Evolutionary conservation across 2,329 filamentous ascomycete species (phyloP).

Genomic region (Talaromyces sp.): DNA sequence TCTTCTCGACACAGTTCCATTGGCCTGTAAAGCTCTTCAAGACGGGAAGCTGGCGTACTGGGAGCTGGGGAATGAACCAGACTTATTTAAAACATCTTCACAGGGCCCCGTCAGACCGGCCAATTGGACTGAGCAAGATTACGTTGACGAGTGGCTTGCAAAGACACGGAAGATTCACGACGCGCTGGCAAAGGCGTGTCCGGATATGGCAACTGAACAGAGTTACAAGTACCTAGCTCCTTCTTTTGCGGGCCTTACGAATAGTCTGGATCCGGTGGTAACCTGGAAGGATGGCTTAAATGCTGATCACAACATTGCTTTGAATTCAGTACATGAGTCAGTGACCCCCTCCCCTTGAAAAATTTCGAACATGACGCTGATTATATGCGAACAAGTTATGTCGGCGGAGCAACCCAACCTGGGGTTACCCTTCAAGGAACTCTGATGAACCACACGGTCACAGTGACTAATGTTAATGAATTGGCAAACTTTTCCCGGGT

Average conservation of each 20-base stretch:
- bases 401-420: conserved; percentile 5
- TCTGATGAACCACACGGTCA: conserved; percentile 6
- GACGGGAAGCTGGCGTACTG: conserved; percentile 3
- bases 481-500: neutral
- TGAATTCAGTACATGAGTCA: conserved; percentile 7
- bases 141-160: conserved; percentile 8
- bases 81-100: conserved; percentile 5
- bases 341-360: neutral
- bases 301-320: neutral
- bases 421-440: conserved; percentile 7
- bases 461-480: neutral
- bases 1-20: conserved; percentile 2
- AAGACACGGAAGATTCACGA: conserved; percentile 2
- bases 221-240: conserved; percentile 7
- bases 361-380: neutral
- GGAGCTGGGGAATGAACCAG: conserved; percentile 9
- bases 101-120: neutral
- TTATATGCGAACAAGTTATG: neutral
- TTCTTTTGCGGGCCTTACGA: conserved; percentile 6
- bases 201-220: neutral
- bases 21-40: conserved; percentile 5
- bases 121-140: conserved; percentile 6
- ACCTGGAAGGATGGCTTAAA: conserved; percentile 1
- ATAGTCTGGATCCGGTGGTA: neutral
- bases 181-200: conserved; percentile 1